Percentiles rank a stretch among this genome's conserved stretches.
Evolutionary conservation across 1,139 yeast genomes (phyloP).

Genomic region (Geotrichum phurueaensis): DNA sequence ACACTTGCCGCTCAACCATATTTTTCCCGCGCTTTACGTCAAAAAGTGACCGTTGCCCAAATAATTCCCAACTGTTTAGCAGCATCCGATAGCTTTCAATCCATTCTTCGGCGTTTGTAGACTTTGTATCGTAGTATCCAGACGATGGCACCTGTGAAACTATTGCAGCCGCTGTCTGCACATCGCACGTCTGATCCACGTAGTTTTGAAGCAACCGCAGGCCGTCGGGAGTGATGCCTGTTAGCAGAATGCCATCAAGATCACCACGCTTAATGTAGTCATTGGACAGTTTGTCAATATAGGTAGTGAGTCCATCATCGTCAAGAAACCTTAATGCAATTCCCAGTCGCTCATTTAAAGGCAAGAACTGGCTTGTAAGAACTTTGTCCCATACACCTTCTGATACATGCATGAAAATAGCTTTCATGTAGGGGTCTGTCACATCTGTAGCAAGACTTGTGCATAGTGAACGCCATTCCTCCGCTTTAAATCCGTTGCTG

Average conservation of each 20-base stretch:
- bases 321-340: slow-evolving; percentile 81
- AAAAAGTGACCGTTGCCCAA: slow-evolving; percentile 70
- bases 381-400: slow-evolving; percentile 98
- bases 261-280: slow-evolving; percentile 74
- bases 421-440: slow-evolving; percentile 83
- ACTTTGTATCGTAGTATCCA: not conserved
- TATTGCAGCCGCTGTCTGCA: slow-evolving; percentile 84
- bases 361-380: slow-evolving; percentile 80
- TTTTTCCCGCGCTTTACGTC: slow-evolving; percentile 47
- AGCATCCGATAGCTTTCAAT: slow-evolving; percentile 57
- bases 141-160: slow-evolving; percentile 58
- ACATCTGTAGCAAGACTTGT: slow-evolving; percentile 79
- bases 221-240: slow-evolving; percentile 51
- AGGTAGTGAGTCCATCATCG: slow-evolving; percentile 53
- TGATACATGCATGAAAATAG: slow-evolving; percentile 88
- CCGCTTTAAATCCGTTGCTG: not conserved
- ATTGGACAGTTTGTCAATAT: slow-evolving; percentile 63
- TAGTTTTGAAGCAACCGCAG: slow-evolving; percentile 77
- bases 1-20: slow-evolving; percentile 66
- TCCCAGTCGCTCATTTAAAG: slow-evolving; percentile 81
- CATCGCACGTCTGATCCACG: slow-evolving; percentile 84
- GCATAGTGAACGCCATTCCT: slow-evolving; percentile 81
- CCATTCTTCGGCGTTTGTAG: slow-evolving; percentile 51
- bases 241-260: slow-evolving; percentile 79
- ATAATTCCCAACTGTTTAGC: slow-evolving; percentile 79